Conservation (phyloP, 208 protist species). For the Crithidia fasciculata region DNA sequence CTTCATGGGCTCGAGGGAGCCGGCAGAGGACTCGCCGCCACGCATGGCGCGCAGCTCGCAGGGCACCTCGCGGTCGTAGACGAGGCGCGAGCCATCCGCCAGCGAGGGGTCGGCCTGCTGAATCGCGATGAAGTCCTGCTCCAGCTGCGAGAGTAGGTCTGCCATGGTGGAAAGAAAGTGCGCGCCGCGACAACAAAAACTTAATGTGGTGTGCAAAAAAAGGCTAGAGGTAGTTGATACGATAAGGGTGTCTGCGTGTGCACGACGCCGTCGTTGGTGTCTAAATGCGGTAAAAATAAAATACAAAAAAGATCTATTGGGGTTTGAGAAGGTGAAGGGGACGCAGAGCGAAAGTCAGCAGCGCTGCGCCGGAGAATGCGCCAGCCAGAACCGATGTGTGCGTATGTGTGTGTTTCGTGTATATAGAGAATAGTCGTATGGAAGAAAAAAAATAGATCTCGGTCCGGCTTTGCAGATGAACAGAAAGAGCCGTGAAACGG, state of each 20-base stretch:
- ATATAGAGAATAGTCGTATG: no score
- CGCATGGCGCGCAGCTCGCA: constrained; percentile 89
- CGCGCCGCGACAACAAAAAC: background rate
- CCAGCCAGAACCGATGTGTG: no score
- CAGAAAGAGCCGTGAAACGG: no score
- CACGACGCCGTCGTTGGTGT: no score
- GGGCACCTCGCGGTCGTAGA: constrained; percentile 94
- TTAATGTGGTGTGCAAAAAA: background rate
- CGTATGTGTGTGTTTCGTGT: no score
- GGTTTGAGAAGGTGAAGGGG: no score
- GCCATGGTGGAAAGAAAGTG: constrained; percentile 39
- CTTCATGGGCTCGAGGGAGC: constrained; percentile 89
- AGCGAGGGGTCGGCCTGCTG: constrained; percentile 92
- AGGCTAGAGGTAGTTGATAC: background rate
- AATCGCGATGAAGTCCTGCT: constrained; percentile 92
- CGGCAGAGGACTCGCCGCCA: constrained; percentile 65
- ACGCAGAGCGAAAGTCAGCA: no score
- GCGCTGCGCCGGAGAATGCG: no score
- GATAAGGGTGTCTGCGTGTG: no score
- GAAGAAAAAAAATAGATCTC: no score
- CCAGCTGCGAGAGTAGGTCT: constrained; percentile 83
- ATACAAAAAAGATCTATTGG: background rate
- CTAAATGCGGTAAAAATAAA: background rate
- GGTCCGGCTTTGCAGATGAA: no score
- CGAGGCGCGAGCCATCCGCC: constrained; percentile 83